Percentiles rank a stretch among this genome's conserved stretches.
Conservation (phyloP, 2,329 filamentous ascomycete genomes). For the Periconia sp. region DNA sequence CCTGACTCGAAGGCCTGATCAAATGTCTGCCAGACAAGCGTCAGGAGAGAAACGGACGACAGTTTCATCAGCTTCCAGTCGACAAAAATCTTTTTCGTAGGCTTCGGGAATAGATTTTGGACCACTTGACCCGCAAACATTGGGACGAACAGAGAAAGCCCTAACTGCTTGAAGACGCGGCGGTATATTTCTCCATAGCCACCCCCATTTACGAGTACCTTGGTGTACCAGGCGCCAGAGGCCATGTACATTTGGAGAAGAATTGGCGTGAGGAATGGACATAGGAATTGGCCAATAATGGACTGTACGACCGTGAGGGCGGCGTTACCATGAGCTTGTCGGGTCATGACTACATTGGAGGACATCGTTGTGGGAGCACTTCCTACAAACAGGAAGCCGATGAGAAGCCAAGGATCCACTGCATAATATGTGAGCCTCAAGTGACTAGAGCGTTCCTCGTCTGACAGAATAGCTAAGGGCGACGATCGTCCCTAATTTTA, state of each 20-base stretch:
- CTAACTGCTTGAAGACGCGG: constrained; percentile 71
- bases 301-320: constrained; percentile 64
- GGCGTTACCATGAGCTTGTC: constrained; percentile 68
- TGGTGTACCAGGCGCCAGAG: constrained; percentile 59
- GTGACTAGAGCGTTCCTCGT: no score
- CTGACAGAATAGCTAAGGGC: no score
- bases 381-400: constrained; percentile 71
- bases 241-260: constrained; percentile 68
- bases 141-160: constrained; percentile 70
- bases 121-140: constrained; percentile 67
- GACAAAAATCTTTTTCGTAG: constrained; percentile 61
- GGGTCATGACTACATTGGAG: constrained; percentile 77
- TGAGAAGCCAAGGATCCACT: constrained; percentile 67
- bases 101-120: constrained; percentile 61
- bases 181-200: constrained; percentile 68
- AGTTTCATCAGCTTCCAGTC: constrained; percentile 55
- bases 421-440: not conserved
- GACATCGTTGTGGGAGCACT: constrained; percentile 75
- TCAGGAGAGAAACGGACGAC: constrained; percentile 52
- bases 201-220: constrained; percentile 60
- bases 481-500: no score
- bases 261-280: constrained; percentile 70
- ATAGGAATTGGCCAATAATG: constrained; percentile 71
- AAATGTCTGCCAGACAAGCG: constrained; percentile 70
- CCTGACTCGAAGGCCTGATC: constrained; percentile 69